Evolutionary conservation across 2,329 filamentous ascomycete species (phyloP).

Genomic region (Colletotrichum orchidophilum): DNA sequence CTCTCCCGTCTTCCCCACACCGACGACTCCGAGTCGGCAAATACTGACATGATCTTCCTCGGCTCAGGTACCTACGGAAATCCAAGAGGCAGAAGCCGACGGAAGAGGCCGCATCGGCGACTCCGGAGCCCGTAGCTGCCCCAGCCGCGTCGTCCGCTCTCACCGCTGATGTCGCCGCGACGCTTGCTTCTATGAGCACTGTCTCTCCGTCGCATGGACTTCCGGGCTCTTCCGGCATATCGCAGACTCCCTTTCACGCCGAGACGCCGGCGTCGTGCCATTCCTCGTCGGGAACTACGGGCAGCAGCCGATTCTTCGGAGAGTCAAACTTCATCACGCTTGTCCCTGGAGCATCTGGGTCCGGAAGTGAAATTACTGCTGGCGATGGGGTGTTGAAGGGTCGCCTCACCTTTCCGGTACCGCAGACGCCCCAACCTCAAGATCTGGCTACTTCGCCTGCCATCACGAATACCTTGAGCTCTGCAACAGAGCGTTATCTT

Average conservation of each 20-base stretch:
- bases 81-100: conserved; percentile 16
- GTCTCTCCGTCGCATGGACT: conserved; percentile 24
- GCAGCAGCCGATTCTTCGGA: conserved; percentile 44
- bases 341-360: conserved; percentile 29
- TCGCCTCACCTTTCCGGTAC: conserved; percentile 33
- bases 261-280: conserved; percentile 21
- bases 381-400: conserved; percentile 20
- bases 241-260: conserved; percentile 19
- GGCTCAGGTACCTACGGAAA: conserved; percentile 33
- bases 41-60: background rate
- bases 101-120: background rate
- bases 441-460: conserved; percentile 16
- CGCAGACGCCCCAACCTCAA: conserved; percentile 25
- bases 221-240: background rate
- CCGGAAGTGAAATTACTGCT: background rate
- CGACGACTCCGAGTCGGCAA: too few relatives aligned
- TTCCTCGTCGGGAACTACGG: conserved; percentile 2
- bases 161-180: conserved; percentile 16
- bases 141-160: background rate
- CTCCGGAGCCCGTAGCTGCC: background rate
- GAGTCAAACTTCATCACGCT: conserved; percentile 51
- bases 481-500: conserved; percentile 34
- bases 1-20: background rate
- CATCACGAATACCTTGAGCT: conserved; percentile 31
- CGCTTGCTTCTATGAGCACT: conserved; percentile 17